Conservation (phyloP, 108 stramenopile species). For the Cyclostephanos invisitatus region DNA sequence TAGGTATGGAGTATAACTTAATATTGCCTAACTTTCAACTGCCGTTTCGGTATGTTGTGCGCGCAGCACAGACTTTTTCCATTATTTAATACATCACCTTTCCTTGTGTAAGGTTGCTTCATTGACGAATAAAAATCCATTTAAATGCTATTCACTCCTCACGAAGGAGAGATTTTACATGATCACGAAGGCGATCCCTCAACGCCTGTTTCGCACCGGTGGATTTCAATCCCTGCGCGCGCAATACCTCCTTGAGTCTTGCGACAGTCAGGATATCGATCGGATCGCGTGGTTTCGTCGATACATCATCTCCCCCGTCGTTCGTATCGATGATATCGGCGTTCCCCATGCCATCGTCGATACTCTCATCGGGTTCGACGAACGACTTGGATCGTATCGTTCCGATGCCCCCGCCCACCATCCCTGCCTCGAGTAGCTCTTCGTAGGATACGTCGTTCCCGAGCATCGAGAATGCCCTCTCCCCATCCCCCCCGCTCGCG, state of each 20-base stretch:
- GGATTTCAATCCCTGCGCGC: slow-evolving; percentile 64
- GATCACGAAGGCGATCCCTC: slow-evolving; percentile 71
- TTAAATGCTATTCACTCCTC: slow-evolving; percentile 15
- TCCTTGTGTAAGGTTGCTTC: too few species aligned
- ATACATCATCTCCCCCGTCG: slow-evolving; percentile 15
- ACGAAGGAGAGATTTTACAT: slow-evolving; percentile 65
- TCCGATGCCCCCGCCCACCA: slow-evolving; percentile 15
- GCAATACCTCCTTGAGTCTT: slow-evolving; percentile 78
- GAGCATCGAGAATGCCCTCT: slow-evolving; percentile 45
- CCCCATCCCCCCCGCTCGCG: slow-evolving; percentile 35
- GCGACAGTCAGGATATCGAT: slow-evolving; percentile 73
- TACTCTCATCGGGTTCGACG: slow-evolving; percentile 11
- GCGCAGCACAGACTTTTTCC: too few species aligned
- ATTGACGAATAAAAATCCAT: too few species aligned
- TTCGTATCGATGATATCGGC: slow-evolving; percentile 2
- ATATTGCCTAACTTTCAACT: too few species aligned
- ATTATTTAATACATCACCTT: too few species aligned
- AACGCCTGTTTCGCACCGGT: slow-evolving; percentile 78
- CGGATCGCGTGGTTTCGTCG: slow-evolving; percentile 50
- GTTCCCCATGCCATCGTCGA: slow-evolving; percentile 35
- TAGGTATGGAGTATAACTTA: too few species aligned
- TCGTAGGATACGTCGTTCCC: slow-evolving; percentile 49
- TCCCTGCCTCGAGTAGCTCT: slow-evolving; percentile 44
- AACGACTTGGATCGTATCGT: slow-evolving; percentile 13
- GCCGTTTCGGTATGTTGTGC: too few species aligned